Percentiles rank a stretch among this genome's conserved stretches.
Evolutionary conservation across 2,329 filamentous ascomycete species (phyloP).

Genomic region (Pseudogymnoascus sp.): DNA sequence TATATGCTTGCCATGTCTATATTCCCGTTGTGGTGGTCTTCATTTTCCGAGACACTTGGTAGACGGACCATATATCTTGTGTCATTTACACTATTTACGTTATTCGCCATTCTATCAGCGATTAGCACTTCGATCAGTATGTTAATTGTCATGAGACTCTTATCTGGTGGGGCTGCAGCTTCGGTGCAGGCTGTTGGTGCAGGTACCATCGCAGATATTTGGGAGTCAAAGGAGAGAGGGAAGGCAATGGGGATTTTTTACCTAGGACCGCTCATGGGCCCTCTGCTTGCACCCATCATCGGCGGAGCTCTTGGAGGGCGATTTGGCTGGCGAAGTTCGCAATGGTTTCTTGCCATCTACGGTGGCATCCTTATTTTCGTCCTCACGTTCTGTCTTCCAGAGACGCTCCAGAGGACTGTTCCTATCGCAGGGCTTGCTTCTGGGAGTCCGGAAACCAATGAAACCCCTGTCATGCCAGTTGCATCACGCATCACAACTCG

Average conservation of each 20-base stretch:
- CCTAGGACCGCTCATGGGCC: constrained; percentile 68
- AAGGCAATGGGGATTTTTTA: constrained; percentile 80
- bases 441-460: constrained; percentile 13
- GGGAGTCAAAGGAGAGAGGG: constrained; percentile 65
- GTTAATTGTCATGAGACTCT: constrained; percentile 69
- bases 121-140: constrained; percentile 63
- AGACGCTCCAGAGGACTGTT: constrained; percentile 43
- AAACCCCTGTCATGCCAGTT: constrained; percentile 11
- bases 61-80: constrained; percentile 71
- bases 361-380: constrained; percentile 51
- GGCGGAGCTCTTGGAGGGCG: constrained; percentile 64
- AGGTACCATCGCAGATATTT: constrained; percentile 76
- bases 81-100: constrained; percentile 64
- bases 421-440: neutral
- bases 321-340: constrained; percentile 67
- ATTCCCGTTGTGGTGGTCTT: constrained; percentile 76
- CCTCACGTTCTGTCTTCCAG: constrained; percentile 56
- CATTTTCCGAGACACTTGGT: constrained; percentile 67
- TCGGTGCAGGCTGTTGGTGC: constrained; percentile 78
- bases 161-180: constrained; percentile 69
- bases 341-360: constrained; percentile 71
- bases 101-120: constrained; percentile 65
- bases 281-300: constrained; percentile 67
- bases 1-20: constrained; percentile 82
- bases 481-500: constrained; percentile 51